Evolutionary conservation across 176 grass and related monocot genomes (phyloP).

Genomic region (Cenchrus purpureus): DNA sequence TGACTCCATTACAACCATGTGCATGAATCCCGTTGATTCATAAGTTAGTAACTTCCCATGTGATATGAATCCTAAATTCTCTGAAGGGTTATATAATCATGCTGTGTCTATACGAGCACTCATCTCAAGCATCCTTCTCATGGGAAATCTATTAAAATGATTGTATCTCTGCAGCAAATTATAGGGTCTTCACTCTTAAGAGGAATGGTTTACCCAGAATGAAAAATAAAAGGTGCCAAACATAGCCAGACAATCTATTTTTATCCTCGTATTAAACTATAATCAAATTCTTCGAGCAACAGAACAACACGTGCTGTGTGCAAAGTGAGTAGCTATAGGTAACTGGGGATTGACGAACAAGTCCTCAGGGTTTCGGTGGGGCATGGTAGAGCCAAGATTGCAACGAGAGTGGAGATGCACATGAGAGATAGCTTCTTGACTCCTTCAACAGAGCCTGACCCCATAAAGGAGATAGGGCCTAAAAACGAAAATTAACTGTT

Average conservation of each 20-base stretch:
- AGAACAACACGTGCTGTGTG: not conserved
- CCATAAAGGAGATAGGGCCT: constrained; percentile 1
- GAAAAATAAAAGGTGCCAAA: not conserved
- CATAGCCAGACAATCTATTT: not conserved
- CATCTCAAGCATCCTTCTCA: not conserved
- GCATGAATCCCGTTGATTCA: not conserved
- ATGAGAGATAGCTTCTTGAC: not conserved
- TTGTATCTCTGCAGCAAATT: not conserved
- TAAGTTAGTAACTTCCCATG: not conserved
- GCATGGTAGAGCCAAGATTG: not conserved
- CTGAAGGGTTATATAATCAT: not conserved
- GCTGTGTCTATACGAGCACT: not conserved
- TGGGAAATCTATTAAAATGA: not conserved
- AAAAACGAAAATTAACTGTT: constrained; percentile 7
- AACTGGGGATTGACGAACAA: not conserved
- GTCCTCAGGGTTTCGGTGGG: not conserved
- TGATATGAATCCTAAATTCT: not conserved
- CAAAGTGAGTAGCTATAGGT: not conserved
- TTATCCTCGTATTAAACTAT: not conserved
- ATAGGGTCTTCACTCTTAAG: not conserved
- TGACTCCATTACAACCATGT: not conserved
- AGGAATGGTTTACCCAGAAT: too few species aligned
- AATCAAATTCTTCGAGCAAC: not conserved
- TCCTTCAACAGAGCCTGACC: not conserved
- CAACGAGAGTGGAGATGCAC: not conserved